Conservation (phyloP, 306 rosid species). For the Quercus engelmannii region DNA sequence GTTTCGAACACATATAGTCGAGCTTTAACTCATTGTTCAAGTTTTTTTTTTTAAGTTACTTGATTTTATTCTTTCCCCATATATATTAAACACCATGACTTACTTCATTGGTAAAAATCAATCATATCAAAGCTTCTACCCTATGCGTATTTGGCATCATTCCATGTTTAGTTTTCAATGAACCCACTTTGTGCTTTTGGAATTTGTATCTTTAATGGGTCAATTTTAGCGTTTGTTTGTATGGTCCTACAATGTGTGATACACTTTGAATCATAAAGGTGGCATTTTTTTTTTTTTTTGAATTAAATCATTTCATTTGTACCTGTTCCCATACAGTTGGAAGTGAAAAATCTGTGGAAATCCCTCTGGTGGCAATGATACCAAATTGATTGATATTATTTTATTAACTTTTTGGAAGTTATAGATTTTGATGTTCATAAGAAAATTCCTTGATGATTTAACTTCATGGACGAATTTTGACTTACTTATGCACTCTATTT, state of each 20-base stretch:
- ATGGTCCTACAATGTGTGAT: background rate
- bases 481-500: background rate
- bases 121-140: too few species aligned
- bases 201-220: background rate
- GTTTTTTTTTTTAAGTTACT: slow-evolving; percentile 3
- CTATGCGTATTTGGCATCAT: background rate
- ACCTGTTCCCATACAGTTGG: background rate
- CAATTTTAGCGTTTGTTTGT: background rate
- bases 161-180: background rate
- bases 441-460: background rate
- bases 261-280: background rate
- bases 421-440: background rate
- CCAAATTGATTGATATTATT: background rate
- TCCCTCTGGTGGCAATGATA: background rate
- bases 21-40: too few species aligned
- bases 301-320: background rate
- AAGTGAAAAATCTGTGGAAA: background rate
- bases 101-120: too few species aligned
- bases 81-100: too few species aligned
- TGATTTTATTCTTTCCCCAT: too few species aligned
- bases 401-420: background rate
- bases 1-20: too few species aligned
- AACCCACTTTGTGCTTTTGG: background rate
- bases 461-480: background rate
- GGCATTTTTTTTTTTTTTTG: background rate